Base-by-base conservation (phyloP, 129 eudicot genomes). In the Artemisia annua region DNA sequence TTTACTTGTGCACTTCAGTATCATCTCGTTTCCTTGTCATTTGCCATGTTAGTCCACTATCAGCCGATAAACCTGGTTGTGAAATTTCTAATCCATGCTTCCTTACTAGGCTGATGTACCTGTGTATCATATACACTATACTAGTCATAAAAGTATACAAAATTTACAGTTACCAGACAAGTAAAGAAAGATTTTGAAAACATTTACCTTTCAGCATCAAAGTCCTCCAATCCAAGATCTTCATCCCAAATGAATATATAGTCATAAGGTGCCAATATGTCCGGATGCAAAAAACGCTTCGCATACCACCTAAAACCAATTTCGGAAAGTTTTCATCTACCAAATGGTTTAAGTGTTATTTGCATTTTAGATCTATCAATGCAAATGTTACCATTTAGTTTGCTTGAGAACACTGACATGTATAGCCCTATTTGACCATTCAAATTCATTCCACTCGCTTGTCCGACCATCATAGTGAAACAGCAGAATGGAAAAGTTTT, bases 221-320 rank as follows among this genome's bases (percentile, higher is more conserved):
- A 85, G 28, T 85, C 79, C 65, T 85, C 86, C 63, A 85, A 84
- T 49, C 89, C 84, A 50, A 85, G 83, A 82, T 85, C 89, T 73
- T 85, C 89, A 50, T 85, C 89, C 89, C 89, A 85, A 22, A 85
- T 81, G 57, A 85, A 85, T 55, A 85, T 70, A 72, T 82, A 85
- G 19, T 85, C 89, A 71, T 82, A 85, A 3, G 78, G 62, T 15
- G 84, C 87, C 79, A 85, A 74, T 12, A 85, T 80, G 61, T 85
- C 80, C 1, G 87, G 89, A 76, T 85, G 87, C 75, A 85, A 30
- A 80, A 85, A 85, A 7, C 89, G 80, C 65, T 85, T 85, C 1
- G 89, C 89, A 52, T 79, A 85, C 89, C 89, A 85, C 89, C 89
- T 85, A 73, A 50, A 75, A 28, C 68, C 80, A 63, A 55, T 43